Evolutionary conservation across 164 flowering plant species (phyloP), one percentile per base, ranked within the genome.

Genomic region (Umbellularia californica): DNA sequence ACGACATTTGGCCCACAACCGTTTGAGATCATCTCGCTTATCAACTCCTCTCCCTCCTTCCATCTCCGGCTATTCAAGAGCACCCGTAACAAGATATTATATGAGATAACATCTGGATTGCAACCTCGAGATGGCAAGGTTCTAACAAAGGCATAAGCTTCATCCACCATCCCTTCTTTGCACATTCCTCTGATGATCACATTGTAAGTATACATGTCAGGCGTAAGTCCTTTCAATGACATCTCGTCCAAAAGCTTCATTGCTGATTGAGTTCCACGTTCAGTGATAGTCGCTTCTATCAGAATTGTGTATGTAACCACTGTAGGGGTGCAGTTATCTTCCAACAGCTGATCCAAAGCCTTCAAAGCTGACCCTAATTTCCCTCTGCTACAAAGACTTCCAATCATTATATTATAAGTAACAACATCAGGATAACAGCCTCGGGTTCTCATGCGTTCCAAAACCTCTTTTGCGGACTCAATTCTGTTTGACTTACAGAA

Each of bases 221-320:
- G 97, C 65, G 33, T 71, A 58, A 89, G 87, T 73, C 92, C 90
- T 76, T 79, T 83, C 1, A 78, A 70, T 55, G 87, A 68, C 94
- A 93, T 90, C 76, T 89, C 88, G 77, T 90, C 86, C 6, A 90
- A 77, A 72, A 90, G 88, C 83, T 87, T 84, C 89, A 88, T 81
- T 50, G 93, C 90, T 41, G 90, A 81, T 73, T 70, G 74, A 41
- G 81, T 70, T 4, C 91, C 90, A 9, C 89, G 88, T 72, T 88
- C 81, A 28, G 74, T 75, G 77, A 88, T 83, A 5, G 87, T 85
- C 1, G 95, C 94, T 30, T 94, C 95, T 27, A 94, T 87, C 80
- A 94, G 70, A 70, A 90, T 90, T 9, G 93, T 90, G 79, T 88
- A 94, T 2, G 98, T 92, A 66, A 90, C 80, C 51, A 92, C 90